Base-by-base conservation (phyloP, 177 flowering plant species). In the Telopea speciosissima region DNA sequence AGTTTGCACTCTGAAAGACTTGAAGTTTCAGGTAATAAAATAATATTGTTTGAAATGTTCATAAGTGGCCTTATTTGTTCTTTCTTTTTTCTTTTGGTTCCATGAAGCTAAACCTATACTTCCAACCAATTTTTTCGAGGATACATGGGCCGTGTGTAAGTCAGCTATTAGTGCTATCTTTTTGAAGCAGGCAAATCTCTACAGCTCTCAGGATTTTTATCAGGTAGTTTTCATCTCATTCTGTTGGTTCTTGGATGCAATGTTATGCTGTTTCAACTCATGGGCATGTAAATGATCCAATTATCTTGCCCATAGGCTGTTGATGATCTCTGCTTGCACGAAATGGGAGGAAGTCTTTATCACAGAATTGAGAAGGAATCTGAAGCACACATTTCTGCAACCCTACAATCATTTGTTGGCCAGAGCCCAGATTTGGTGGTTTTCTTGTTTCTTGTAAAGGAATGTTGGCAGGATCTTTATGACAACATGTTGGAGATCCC, bases 331-430 rank as follows among this genome's bases (percentile, higher is more conserved):
- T 96, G 99, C 83, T 76, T 90, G 65, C 87, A 87, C 83, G 93
- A 96, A 79, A 85, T 91, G 98, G 98, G 96, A 21, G 96, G 92
- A 40, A 93, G 79, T 78, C 96, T 96, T 52, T 96, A 96, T 81
- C 87, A 82, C 65, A 83, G 89, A 28, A 96, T 96, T 63, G 91
- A 89, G 74, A 88, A n/a, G n/a, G n/a, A n/a, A n/a, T n/a, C n/a
- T n/a, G n/a, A n/a, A n/a, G n/a, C n/a, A n/a, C n/a, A n/a, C 87
- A 86, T n/a, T n/a, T n/a, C n/a, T n/a, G n/a, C n/a, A n/a, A n/a
- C n/a, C n/a, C n/a, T n/a, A n/a, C n/a, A n/a, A n/a, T n/a, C n/a
- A n/a, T n/a, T n/a, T n/a, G n/a, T n/a, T n/a, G n/a, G n/a, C n/a
- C n/a, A n/a, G n/a, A n/a, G n/a, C n/a, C n/a, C n/a, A n/a, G n/a